Evolutionary conservation across 352 stramenopile genomes (phyloP), one percentile per base, ranked within the genome.

Genomic region (Phytophthora hibernalis): DNA sequence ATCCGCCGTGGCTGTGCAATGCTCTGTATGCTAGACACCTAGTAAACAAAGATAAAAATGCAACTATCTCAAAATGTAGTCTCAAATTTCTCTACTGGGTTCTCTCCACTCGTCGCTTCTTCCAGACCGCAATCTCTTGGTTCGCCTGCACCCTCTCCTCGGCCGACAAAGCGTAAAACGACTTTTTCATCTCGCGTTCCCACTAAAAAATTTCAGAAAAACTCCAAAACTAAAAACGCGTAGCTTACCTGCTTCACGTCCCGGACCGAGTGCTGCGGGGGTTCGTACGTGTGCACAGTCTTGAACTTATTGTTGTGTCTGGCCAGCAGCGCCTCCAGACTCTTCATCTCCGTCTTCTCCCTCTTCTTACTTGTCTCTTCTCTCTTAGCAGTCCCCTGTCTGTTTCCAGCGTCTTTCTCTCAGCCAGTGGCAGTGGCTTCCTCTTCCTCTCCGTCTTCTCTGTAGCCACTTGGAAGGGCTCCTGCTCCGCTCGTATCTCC

Each of bases 11-110:
- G 94, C 38, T 97, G 92, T 44, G 94, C 95, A 6, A 96, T 98
- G 86, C 85, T 98, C 18, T 98, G 92, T 61, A 98, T 98, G 89
- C 77, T 97, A 11, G 94, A 98, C 75, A 97, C 96, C 31, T 98
- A 89, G 13, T 28, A 42, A 52, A 33, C 15, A 49, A n/a, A 74
- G 35, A 66, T 63, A 56, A 70, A 50, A 50, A 22, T 31, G n/a
- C 11, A 48, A 31, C 51, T 56, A 10, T 37, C 22, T 35, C 6
- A 22, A n/a, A 44, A 22, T 4, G 20, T 47, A 21, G 22, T 22
- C n/a, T 47, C 18, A 5, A 47, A 24, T 7, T 47, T 18, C 30
- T 54, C 43, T 76, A 71, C 26, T 68, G 54, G 12, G 55, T 62
- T 21, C 11, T 58, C 15, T 44, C 35, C 33, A n/a, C 49, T 52